Evolutionary conservation across 2,329 filamentous ascomycete species (phyloP).

Genomic region (Trichoderma arundinaceum): DNA sequence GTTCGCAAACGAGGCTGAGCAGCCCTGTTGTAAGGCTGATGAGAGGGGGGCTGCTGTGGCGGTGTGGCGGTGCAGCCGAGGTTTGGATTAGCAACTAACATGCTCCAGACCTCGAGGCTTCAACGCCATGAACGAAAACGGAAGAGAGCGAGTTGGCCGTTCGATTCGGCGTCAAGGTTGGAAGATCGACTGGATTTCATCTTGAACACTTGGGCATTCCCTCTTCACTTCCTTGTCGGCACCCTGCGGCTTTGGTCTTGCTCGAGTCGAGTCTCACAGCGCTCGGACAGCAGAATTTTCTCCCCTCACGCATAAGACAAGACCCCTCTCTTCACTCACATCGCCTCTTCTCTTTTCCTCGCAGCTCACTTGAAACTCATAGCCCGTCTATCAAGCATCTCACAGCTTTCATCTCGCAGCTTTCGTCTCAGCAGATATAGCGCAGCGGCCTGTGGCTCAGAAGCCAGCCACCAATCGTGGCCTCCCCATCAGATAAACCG

Average conservation of each 20-base stretch:
- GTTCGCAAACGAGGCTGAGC: neutral
- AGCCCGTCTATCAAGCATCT: too few relatives aligned
- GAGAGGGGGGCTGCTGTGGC: neutral
- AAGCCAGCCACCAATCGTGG: constrained; percentile 9
- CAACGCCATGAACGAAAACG: too few relatives aligned
- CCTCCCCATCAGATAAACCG: constrained; percentile 11
- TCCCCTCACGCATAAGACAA: too few relatives aligned
- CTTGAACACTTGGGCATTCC: too few relatives aligned
- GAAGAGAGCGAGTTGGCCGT: too few relatives aligned
- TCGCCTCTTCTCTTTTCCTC: neutral
- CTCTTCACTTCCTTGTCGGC: too few relatives aligned
- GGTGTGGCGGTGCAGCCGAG: neutral
- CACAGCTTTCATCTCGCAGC: neutral
- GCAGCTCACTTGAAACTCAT: neutral
- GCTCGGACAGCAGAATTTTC: neutral
- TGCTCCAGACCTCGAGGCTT: too few relatives aligned
- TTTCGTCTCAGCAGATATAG: too few relatives aligned
- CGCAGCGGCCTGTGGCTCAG: neutral
- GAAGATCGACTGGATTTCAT: too few relatives aligned
- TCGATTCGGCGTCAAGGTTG: too few relatives aligned
- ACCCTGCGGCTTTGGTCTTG: too few relatives aligned
- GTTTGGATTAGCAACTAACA: too few relatives aligned
- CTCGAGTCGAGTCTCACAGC: neutral
- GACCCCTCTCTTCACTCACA: neutral
- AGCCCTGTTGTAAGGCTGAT: constrained; percentile 23